phyloP scores from a whole-genome alignment of 306 rosid species.

The Alnus glutinosa region DNA sequence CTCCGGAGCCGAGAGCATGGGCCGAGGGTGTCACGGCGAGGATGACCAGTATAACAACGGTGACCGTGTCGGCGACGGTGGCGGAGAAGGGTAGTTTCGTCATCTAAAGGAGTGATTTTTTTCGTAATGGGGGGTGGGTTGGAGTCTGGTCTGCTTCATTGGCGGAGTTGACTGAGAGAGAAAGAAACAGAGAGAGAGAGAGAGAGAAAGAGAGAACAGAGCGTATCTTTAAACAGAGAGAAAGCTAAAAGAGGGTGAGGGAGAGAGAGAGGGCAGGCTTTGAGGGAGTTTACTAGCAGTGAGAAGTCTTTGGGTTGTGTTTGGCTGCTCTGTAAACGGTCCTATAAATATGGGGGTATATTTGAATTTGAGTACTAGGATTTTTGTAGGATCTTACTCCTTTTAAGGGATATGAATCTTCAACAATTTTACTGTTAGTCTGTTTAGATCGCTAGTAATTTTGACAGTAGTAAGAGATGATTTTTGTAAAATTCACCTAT shows the following conservation, averaged over 20 bases:
- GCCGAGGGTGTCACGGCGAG: conserved; percentile 22
- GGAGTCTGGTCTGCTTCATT: conserved; percentile 56
- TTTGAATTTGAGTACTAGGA: too few species aligned
- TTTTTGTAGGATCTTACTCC: too few species aligned
- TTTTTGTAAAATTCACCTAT: too few species aligned
- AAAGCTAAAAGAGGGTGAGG: too few species aligned
- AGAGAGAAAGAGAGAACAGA: neutral
- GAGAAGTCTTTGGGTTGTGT: too few species aligned
- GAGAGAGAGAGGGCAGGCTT: neutral
- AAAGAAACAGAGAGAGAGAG: neutral
- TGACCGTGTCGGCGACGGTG: conserved; percentile 7
- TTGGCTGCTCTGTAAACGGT: too few species aligned
- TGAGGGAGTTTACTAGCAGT: too few species aligned
- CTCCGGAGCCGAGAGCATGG: conserved; percentile 70
- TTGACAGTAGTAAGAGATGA: too few species aligned
- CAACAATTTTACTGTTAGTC: too few species aligned
- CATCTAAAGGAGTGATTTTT: conserved; percentile 46
- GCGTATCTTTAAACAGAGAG: neutral
- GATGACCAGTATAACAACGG: conserved; percentile 7
- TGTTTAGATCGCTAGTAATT: too few species aligned
- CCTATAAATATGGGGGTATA: too few species aligned
- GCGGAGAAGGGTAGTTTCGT: conserved; percentile 47
- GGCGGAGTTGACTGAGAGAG: conserved; percentile 30
- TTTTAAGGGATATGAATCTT: too few species aligned
- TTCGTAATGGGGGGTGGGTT: conserved; percentile 36